A percentile compares a stretch with the other conserved stretches of the same genome.
These are phyloP conservation scores for Naematelia encephala DNA, from an alignment of 768 basidiomycete genomes.

Conservation along the genomic window DNA sequence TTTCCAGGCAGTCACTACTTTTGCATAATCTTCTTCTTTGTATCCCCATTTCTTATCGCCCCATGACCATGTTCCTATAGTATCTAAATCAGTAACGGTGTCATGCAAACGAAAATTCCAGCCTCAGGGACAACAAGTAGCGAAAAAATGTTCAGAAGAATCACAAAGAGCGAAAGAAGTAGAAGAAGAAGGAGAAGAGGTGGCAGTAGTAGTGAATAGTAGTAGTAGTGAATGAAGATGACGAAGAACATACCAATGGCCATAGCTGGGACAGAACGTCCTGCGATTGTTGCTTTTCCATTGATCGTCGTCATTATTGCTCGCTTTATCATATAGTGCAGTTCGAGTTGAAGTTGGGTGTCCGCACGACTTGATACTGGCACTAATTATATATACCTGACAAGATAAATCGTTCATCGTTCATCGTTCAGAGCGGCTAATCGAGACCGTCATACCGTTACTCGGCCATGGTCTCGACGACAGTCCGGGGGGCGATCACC, in stretches of 20 bases:
- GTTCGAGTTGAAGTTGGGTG: background rate
- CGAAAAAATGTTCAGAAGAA: background rate
- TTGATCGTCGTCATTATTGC: background rate
- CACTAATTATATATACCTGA: too few species aligned
- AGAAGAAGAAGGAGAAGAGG: too few species aligned
- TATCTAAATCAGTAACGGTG: too few species aligned
- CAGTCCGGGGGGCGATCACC: too few species aligned
- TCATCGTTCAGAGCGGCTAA: too few species aligned
- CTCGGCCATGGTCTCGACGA: too few species aligned
- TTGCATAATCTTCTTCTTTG: constrained; percentile 25
- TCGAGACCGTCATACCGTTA: too few species aligned
- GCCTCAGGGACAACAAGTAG: too few species aligned
- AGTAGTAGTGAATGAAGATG: background rate
- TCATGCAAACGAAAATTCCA: too few species aligned
- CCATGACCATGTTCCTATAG: constrained; percentile 42
- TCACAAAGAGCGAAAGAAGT: background rate
- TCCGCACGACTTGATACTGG: too few species aligned
- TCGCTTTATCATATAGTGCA: background rate
- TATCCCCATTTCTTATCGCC: constrained; percentile 35
- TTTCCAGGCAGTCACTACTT: constrained; percentile 42
- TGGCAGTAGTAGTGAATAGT: background rate
- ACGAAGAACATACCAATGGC: constrained; percentile 34
- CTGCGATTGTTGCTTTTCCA: background rate
- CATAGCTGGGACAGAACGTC: constrained; percentile 33
- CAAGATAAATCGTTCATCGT: too few species aligned